Evolutionary conservation across 257 asterid species (phyloP), one percentile per base, ranked within the genome.

Genomic region (Solanum ossicruentum): DNA sequence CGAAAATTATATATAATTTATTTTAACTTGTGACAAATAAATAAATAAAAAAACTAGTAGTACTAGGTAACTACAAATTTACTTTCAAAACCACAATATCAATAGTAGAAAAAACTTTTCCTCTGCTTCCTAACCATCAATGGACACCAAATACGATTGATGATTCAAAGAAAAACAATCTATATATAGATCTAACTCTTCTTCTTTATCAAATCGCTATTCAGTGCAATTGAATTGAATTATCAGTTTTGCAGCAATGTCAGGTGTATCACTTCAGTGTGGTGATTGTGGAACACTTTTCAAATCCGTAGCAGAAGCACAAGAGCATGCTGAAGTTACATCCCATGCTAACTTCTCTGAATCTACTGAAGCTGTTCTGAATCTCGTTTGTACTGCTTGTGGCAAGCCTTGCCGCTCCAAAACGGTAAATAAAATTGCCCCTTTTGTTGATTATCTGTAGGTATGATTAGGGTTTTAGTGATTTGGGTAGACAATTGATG

Each of bases 301-400:
- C 85, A 94, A 90, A 89, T 93, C 99, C 7, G 98, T 95, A 83
- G 97, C 87, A 85, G 99, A 97, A 88, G 99, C 99, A n/a, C 98
- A 95, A 85, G 97, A 92, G 85, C 99, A 97, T 89, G 99, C 99
- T 2, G 99, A 97, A 84, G 86, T 93, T 60, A 93, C 98, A 84
- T 91, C 90, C 32, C 99, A 97, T 92, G 1, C 92, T 83, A 93
- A 92, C 89, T 97, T 97, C 90, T 87, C 71, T 21, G 99, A 97
- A 88, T 97, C 99, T 39, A 92, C 96, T 0, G 98, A 97, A 87
- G 91, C 99, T 16, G 97, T 97, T 43, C 97, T 94, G 20, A 93
- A 93, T 84, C 92, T 97, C 84, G 89, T 95, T 84, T 97, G 99
- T 92, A 75, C 97, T 80, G 28, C 88, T 56, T 97, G 99, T 81